Base-by-base conservation (phyloP, 768 basidiomycete species). In the Suillus americanus region DNA sequence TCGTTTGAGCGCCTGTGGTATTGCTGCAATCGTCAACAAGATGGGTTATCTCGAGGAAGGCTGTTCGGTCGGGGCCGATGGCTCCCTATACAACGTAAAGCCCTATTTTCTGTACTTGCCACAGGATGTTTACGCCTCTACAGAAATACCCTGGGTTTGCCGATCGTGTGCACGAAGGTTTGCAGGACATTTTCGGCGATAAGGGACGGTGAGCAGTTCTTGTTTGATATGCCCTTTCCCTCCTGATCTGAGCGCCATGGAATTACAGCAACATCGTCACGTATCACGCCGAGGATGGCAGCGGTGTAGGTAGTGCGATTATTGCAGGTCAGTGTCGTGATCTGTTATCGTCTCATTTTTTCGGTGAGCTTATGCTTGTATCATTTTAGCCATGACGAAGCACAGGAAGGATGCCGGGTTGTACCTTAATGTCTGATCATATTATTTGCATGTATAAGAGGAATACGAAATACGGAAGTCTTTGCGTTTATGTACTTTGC, bases 111-210 rank as follows among this genome's bases (percentile, higher is more conserved):
- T 43, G 57, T 59, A 45, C 33, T 48, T 14, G 16, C 9, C 50
- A 25, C 23, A 20, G 25, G 30, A 63, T 45, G 61, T 30, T 62
- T 18, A 54, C 45, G 13, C 40, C 51, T 61, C n/a, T 7, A 23
- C 64, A 98, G 95, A 97, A 98, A 93, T 99, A 99, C 78, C 97
- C 97, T 38, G 88, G 91, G 45, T 99, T 99, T 73, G 86, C 95
- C 43, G 93, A 98, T 68, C 83, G 95, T 64, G 89, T 99, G 63
- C 94, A 97, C 69, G 89, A 96, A 74, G 97, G 95, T 16, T 78
- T 99, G 64, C 84, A 90, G 48, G 97, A 99, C 73, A 89, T 99
- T 66, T 97, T 99, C 73, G 97, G 97, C 14, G 95, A 97, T 68
- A 94, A 94, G 81, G 97, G 95, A 73, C 85, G 88, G 92, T 92